These are phyloP conservation scores for Kodamaea fukazawae DNA, from an alignment of 805 yeast species.

Conservation along the genomic window DNA sequence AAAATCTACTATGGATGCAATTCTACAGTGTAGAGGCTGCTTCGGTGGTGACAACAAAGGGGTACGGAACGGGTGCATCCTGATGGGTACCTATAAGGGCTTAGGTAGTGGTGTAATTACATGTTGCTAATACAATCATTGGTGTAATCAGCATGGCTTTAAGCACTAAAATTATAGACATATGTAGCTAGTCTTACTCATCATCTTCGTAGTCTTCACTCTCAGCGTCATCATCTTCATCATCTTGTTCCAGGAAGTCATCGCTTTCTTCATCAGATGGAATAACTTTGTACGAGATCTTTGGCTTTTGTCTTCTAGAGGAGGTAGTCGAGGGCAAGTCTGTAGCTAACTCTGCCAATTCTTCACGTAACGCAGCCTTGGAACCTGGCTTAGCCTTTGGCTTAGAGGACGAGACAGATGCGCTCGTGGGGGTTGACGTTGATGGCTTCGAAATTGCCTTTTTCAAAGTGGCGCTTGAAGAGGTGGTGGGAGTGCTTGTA, in stretches of 20 bases:
- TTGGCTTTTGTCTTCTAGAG: constrained; percentile 3
- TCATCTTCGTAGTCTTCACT: constrained; percentile 16
- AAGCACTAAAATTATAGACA: neutral
- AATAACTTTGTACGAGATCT: constrained; percentile 12
- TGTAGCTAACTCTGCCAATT: constrained; percentile 23
- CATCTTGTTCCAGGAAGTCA: constrained; percentile 12
- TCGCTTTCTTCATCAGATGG: constrained; percentile 21
- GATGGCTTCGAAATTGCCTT: too few relatives aligned
- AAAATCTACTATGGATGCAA: neutral
- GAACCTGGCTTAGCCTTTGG: constrained; percentile 10
- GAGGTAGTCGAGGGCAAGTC: constrained; percentile 8
- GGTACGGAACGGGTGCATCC: too few relatives aligned
- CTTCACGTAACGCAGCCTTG: constrained; percentile 17
- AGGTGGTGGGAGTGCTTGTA: too few relatives aligned
- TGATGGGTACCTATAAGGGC: too few relatives aligned
- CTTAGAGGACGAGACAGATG: too few relatives aligned
- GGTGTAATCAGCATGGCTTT: too few relatives aligned
- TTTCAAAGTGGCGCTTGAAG: too few relatives aligned
- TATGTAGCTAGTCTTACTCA: constrained; percentile 2
- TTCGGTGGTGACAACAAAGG: too few relatives aligned
- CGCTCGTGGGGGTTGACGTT: too few relatives aligned
- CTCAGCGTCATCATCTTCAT: constrained; percentile 12
- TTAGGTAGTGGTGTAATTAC: too few relatives aligned
- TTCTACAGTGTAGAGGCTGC: too few relatives aligned
- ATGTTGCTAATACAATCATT: too few relatives aligned